phyloP scores from a whole-genome alignment of 192 early-diverging fungal genomes.

The Coemansia sp. region DNA sequence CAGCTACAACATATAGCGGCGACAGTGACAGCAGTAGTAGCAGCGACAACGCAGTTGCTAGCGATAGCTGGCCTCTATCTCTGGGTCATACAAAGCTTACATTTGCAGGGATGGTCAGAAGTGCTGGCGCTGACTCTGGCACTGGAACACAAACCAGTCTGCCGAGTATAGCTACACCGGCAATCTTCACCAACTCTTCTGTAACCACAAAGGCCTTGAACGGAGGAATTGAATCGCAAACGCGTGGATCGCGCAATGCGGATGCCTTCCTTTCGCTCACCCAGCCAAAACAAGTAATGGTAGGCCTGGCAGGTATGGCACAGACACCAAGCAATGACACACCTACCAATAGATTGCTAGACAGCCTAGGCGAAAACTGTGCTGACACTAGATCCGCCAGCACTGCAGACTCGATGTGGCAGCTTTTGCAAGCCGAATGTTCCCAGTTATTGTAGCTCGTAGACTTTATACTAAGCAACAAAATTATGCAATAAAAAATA shows the following conservation, averaged over 20 bases:
- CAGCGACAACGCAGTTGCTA: conserved; percentile 11
- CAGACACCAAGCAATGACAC: background rate
- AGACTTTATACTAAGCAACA: background rate
- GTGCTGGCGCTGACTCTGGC: background rate
- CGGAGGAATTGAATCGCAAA: conserved; percentile 20
- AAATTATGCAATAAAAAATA: background rate
- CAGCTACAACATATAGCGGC: background rate
- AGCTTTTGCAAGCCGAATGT: conserved; percentile 11
- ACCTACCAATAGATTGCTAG: background rate
- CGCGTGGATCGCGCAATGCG: background rate
- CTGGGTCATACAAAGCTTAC: background rate
- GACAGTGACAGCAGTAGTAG: conserved; percentile 15
- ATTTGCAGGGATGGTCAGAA: conserved; percentile 1
- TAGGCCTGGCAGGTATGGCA: conserved; percentile 1
- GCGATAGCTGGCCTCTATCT: conserved; percentile 3
- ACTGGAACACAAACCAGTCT: background rate
- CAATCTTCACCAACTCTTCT: conserved; percentile 29
- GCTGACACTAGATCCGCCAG: background rate
- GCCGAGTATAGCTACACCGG: conserved; percentile 18
- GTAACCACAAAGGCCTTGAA: conserved; percentile 46
- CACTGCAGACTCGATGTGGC: conserved; percentile 14
- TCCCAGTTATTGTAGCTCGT: background rate
- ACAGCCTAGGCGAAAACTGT: background rate
- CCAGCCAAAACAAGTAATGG: background rate
- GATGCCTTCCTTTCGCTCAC: conserved; percentile 3